These are phyloP conservation scores for Chaetomium fimeti DNA, from an alignment of 495 filamentous ascomycete species.

Conservation along the genomic window DNA sequence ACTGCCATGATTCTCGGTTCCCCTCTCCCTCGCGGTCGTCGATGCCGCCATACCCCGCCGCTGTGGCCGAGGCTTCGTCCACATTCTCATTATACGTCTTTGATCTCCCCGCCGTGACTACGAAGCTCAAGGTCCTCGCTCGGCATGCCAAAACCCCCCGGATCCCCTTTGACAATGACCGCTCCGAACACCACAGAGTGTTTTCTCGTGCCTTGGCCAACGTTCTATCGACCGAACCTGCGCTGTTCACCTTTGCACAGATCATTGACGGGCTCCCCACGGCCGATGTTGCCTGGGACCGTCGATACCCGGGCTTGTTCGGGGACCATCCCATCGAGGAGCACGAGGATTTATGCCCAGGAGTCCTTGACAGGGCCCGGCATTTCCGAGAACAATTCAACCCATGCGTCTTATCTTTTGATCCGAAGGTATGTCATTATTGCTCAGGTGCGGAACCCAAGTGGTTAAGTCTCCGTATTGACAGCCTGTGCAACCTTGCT, in stretches of 20 bases:
- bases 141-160: conserved; percentile 12
- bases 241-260: conserved; percentile 34
- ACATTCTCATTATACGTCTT: too few species aligned
- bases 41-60: too few species aligned
- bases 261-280: conserved; percentile 38
- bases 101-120: too few species aligned
- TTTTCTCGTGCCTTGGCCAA: conserved; percentile 24
- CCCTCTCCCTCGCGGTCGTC: too few species aligned
- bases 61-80: too few species aligned
- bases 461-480: background rate
- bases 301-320: background rate
- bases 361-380: conserved; percentile 21
- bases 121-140: background rate
- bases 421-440: conserved; percentile 16
- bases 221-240: conserved; percentile 27
- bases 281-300: conserved; percentile 26
- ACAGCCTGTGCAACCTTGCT: background rate
- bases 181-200: conserved; percentile 11
- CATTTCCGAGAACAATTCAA: conserved; percentile 23
- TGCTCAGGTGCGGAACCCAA: background rate
- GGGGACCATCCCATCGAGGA: conserved; percentile 23
- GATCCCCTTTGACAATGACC: conserved; percentile 11
- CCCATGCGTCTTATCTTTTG: conserved; percentile 20
- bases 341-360: conserved; percentile 26
- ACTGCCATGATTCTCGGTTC: too few species aligned